Conservation (phyloP, 331 rosid genomes). For the Saraca asoca region DNA sequence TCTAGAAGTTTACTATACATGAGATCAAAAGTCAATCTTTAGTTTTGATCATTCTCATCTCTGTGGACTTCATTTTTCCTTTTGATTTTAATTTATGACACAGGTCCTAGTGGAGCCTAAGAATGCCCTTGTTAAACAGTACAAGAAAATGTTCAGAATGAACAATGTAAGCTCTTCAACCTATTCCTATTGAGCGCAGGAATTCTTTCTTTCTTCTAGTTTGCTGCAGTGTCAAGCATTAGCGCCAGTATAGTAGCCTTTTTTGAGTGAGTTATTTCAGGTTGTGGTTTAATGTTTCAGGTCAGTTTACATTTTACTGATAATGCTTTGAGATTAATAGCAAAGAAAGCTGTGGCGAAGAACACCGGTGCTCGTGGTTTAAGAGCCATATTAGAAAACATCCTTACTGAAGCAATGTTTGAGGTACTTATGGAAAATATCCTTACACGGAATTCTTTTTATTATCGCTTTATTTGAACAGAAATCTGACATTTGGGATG, state of each 20-base stretch:
- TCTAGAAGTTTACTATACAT: neutral
- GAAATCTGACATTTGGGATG: neutral
- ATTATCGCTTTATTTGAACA: neutral
- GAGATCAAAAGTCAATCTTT: neutral
- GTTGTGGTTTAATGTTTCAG: conserved; percentile 43
- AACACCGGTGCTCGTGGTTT: conserved; percentile 76
- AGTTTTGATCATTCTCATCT: neutral
- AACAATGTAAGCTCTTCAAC: conserved; percentile 53
- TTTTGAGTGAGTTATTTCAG: conserved; percentile 18
- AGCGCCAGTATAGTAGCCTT: neutral
- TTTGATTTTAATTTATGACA: conserved; percentile 20
- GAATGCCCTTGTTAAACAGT: conserved; percentile 72
- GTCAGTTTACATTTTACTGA: conserved; percentile 61
- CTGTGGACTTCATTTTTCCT: conserved; percentile 4
- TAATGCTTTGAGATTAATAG: conserved; percentile 60
- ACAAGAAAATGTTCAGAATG: conserved; percentile 74
- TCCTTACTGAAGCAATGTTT: conserved; percentile 76
- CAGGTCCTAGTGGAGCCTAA: conserved; percentile 69
- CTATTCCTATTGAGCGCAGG: conserved; percentile 15
- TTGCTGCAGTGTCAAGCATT: neutral
- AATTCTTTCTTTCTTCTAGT: conserved; percentile 14
- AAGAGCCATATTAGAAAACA: conserved; percentile 60
- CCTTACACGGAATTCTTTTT: neutral
- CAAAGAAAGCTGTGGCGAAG: conserved; percentile 69
- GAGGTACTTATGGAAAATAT: conserved; percentile 48